Evolutionary conservation across 768 basidiomycete species (phyloP).

Genomic region (Rhodosporidiobolus sp.): DNA sequence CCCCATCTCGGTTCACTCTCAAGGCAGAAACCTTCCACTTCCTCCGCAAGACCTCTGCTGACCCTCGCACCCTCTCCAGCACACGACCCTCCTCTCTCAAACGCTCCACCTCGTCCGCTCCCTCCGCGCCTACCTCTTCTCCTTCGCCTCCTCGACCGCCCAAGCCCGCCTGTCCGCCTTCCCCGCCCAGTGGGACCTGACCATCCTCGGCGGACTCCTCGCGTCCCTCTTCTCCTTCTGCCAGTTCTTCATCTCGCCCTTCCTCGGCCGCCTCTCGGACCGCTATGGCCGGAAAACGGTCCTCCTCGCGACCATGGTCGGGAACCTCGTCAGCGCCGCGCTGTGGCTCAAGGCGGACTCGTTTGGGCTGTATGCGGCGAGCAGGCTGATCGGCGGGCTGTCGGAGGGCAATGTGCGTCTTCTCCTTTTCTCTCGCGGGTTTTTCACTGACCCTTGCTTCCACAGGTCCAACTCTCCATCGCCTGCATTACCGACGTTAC

Average conservation of each 20-base stretch:
- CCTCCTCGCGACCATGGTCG: conserved; percentile 81
- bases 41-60: no score
- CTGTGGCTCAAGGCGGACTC: conserved; percentile 57
- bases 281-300: conserved; percentile 81
- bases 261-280: conserved; percentile 80
- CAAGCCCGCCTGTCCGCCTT: neutral
- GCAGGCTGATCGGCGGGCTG: conserved; percentile 84
- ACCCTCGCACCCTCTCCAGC: neutral
- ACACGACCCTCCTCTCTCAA: conserved; percentile 63
- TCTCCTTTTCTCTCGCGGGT: neutral
- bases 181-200: conserved; percentile 68
- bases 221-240: conserved; percentile 88
- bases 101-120: conserved; percentile 67
- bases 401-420: conserved; percentile 79
- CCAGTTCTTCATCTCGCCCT: conserved; percentile 78
- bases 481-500: conserved; percentile 93
- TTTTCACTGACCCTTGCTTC: no score
- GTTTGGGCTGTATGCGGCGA: conserved; percentile 52
- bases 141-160: conserved; percentile 57
- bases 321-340: conserved; percentile 76
- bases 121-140: conserved; percentile 65
- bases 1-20: no score
- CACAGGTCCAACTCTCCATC: conserved; percentile 73
- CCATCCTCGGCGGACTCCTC: conserved; percentile 91
- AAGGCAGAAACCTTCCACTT: no score